Conservation (phyloP, 1,139 yeast species). For the Kurtzmaniella quercitrusa region DNA sequence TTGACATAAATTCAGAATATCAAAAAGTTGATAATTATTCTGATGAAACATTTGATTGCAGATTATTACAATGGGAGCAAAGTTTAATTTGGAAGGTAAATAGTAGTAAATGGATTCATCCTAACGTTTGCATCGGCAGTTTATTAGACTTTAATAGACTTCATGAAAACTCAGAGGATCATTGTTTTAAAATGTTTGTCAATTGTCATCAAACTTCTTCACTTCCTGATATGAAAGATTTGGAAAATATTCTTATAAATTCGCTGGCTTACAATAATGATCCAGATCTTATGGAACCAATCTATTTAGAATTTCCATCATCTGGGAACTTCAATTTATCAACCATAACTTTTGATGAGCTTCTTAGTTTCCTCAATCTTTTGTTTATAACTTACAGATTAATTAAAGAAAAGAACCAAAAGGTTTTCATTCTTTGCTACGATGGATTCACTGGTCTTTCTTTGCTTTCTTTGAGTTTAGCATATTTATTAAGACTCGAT, state of each 20-base stretch:
- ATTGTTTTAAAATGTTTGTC: constrained; percentile 25
- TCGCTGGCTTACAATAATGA: constrained; percentile 10
- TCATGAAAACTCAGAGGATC: constrained; percentile 2
- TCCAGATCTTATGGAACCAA: constrained; percentile 9
- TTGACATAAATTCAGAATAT: constrained; percentile 12
- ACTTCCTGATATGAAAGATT: constrained; percentile 22
- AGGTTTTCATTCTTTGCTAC: constrained; percentile 30
- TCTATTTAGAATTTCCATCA: constrained; percentile 33
- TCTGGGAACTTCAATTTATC: constrained; percentile 24
- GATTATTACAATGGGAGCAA: constrained; percentile 32
- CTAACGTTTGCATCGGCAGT: constrained; percentile 31
- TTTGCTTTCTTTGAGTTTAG: constrained; percentile 24
- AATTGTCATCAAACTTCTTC: constrained; percentile 33
- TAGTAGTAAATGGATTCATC: constrained; percentile 26
- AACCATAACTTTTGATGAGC: constrained; percentile 21
- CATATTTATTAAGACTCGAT: constrained; percentile 17
- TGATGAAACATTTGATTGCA: constrained; percentile 17
- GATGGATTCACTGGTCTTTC: constrained; percentile 43
- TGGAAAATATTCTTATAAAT: constrained; percentile 13
- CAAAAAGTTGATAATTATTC: constrained; percentile 8
- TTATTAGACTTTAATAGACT: constrained; percentile 27
- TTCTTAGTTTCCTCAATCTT: constrained; percentile 27
- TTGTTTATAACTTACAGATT: constrained; percentile 17
- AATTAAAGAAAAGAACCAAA: constrained; percentile 19
- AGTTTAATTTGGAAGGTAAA: constrained; percentile 34